Evolutionary conservation across 805 yeast species (phyloP), one percentile per base, ranked within the genome.

Genomic region (Suhomyces prunicola): DNA sequence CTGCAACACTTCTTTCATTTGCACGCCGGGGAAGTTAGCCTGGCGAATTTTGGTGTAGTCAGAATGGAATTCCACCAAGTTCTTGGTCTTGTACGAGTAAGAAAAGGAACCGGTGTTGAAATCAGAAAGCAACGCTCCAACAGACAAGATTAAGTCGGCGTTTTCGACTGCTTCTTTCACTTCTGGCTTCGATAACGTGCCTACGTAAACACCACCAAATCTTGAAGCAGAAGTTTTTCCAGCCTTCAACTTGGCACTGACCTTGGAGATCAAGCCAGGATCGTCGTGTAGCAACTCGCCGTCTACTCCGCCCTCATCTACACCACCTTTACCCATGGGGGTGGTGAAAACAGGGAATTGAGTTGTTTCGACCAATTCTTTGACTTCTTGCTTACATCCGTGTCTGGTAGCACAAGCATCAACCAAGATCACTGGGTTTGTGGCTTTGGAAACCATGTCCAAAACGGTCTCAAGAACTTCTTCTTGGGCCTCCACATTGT

Each of bases 321-420:
- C 82, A 24, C 83, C 77, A 55, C 90, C 87, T 72, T 89, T 89
- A 72, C 96, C 96, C 94, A 89, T 88, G 62, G 96, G 96, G 50
- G 96, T 90, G 52, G 86, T 86, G 71, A 83, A 89, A 47, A 87
- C 86, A 46, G 94, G 93, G 84, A 84, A 88, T 68, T 86, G 83
- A 48, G 96, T 87, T 54, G 74, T 68, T 52, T 81, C 80, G 48
- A 86, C 85, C 66, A 89, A 79, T 60, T 78, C 71, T 56, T 72
- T 75, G 55, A 88, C 86, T 70, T 85, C 89, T n/a, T 70, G 70
- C 65, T 78, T 79, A 58, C 85, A 87, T 59, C 78, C 76, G 73
- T 89, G 96, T 74, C 96, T 81, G 47, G 86, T 74, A 55, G 92
- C 90, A 79, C 96, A 89, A 46, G 96, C 96, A 74, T 89, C 96